Base-by-base conservation (phyloP, 2,329 filamentous ascomycete species). In the Rhytidhysteron rufulum region DNA sequence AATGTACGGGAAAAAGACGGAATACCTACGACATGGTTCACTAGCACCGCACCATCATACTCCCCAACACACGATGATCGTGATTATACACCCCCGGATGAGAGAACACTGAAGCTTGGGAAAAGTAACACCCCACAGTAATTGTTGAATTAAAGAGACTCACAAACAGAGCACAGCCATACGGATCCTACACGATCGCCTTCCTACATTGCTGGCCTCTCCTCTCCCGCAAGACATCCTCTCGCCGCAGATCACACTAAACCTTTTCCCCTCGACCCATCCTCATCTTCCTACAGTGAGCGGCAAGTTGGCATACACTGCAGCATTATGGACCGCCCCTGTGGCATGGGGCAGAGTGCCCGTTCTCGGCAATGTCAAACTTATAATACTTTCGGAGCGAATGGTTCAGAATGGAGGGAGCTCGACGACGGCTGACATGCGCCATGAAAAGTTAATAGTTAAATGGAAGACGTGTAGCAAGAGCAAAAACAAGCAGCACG, bases 321-420 rank as follows among this genome's bases (percentile, higher is more conserved):
- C 93, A 15, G 93, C 93, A 3, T 74, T 98, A 27, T 97, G 90
- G 90, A 96, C 93, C 1, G 89, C 90, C 0, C 93, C 93, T 0
- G 85, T 98, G 37, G 91, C 90, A 21, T 98, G 93, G 93, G 94
- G 94, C 57, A 82, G 87, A 20, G 78, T 98, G 1, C 93, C 93
- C 2, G 80, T 97, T 16, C 78, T 96, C 22, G 90, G 91, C 50
- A 95, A 95, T 57, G 88, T 96, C 32, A 83, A 82, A 52, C 78
- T 98, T 9, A 82, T 88, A 54, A 93, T 98, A 38, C 67, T 95
- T 15, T 91, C 87, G 10, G 90, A 95, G 71, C 86, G 91, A 53
- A 93, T 98, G 78, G 80, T 85, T 13, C 65, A 68, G 42, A 78
- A 79, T 44, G 75, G 58, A 66, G 76, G 65, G 30, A 58, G 50